Evolutionary conservation across 495 filamentous ascomycete species (phyloP), one percentile per base, ranked within the genome.

Genomic region (Hypoxylon intermedium): DNA sequence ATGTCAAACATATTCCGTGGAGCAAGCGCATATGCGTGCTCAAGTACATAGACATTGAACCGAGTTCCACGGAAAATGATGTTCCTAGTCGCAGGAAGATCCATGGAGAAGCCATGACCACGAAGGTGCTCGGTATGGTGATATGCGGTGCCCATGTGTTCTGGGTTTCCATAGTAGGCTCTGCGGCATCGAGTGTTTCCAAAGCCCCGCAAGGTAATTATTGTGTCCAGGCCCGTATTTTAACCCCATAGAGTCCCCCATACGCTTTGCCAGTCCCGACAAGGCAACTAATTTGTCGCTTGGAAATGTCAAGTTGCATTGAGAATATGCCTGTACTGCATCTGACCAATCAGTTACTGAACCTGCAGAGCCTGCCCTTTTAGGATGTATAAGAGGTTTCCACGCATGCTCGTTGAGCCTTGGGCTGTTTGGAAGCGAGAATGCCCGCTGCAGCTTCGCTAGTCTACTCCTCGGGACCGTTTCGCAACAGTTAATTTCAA

Each of bases 281-380:
- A 64, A 16, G n/a, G 60, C 60, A 2, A 64, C 48, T 2, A 64
- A 54, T 19, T 64, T 65, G 21, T 65, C 61, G 2, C 19, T 20
- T 3, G 61, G 19, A 9, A 33, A 50, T 0, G 55, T 50, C 9
- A 65, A 19, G 2, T 41, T 55, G 50, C 61, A 59, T 9, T 38
- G 6, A 11, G 31, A 59, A 6, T 65, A 65, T 0, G 49, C 20
- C 6, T 51, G 3, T 5, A 65, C 31, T 9, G 45, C 44, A 11
- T 4, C 2, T 6, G 16, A 15, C 61, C 61, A 65, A 6, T 54
- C 54, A 12, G 33, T 26, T 2, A 36, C 0, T 12, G 30, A 3
- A 3, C 13, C 16, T 20, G 6, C 6, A 3, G 23, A 41, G 13
- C 2, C 40, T 9, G n/a, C 20, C 0, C 0, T 43, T 11, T 13